Conservation (phyloP, 768 basidiomycete species). For the Russula sp. region DNA sequence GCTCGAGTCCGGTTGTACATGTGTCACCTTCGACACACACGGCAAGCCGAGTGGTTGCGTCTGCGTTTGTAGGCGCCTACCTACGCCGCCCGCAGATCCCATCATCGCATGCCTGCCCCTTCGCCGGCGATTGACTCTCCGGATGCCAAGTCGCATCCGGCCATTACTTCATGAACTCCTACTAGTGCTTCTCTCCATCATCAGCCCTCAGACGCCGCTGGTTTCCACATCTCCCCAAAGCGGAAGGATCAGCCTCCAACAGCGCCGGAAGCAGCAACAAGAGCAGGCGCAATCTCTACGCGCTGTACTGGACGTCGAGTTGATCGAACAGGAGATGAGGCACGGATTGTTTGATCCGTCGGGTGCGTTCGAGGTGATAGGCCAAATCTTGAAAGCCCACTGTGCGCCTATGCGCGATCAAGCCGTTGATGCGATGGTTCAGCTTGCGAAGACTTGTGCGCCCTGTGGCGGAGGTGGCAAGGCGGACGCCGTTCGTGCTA, state of each 20-base stretch:
- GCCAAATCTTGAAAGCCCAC: slow-evolving; percentile 77
- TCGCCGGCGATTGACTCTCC: slow-evolving; percentile 47
- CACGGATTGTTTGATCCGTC: slow-evolving; percentile 74
- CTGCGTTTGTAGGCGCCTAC: slow-evolving; percentile 40
- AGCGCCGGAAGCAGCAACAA: slow-evolving; percentile 22
- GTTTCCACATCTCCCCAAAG: slow-evolving; percentile 29
- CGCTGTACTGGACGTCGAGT: slow-evolving; percentile 60
- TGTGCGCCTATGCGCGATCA: slow-evolving; percentile 92
- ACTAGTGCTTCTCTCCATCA: slow-evolving; percentile 46
- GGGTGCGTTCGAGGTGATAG: slow-evolving; percentile 72
- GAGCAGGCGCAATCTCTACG: slow-evolving; percentile 21
- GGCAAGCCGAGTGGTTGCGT: slow-evolving; percentile 44
- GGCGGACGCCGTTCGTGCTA: slow-evolving; percentile 62
- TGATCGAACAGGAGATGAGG: slow-evolving; percentile 77
- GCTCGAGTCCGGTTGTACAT: slow-evolving; percentile 76
- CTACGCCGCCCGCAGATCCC: slow-evolving; percentile 33
- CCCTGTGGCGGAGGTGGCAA: slow-evolving; percentile 50
- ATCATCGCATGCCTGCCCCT: slow-evolving; percentile 36
- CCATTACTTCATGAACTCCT: slow-evolving; percentile 71
- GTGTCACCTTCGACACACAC: slow-evolving; percentile 63
- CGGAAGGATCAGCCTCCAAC: slow-evolving; percentile 19
- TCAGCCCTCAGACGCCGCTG: slow-evolving; percentile 63
- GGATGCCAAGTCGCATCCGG: slow-evolving; percentile 67
- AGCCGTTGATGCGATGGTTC: slow-evolving; percentile 78
- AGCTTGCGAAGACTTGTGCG: slow-evolving; percentile 53